phyloP scores from a whole-genome alignment of 2,329 filamentous ascomycete genomes.

The Aspergillus piperis region DNA sequence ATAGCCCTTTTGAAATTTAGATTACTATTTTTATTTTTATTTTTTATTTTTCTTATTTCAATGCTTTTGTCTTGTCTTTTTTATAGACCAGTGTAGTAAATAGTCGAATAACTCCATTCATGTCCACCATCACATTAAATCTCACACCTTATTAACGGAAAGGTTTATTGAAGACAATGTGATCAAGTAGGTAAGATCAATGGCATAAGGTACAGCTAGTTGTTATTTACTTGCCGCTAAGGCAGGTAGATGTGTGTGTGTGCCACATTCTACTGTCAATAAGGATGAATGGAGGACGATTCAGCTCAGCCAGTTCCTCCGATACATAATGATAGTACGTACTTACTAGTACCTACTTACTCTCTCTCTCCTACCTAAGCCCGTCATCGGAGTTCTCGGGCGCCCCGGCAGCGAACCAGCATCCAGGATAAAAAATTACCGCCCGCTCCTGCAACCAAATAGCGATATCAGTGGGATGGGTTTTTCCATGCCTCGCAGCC shows the following conservation, averaged over 20 bases:
- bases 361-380: constrained; percentile 5
- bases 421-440: constrained; percentile 18
- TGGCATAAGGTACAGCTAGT: not conserved
- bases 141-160: not conserved
- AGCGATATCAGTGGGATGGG: not conserved
- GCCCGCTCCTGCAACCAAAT: constrained; percentile 10
- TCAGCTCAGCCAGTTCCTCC: not conserved
- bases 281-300: not conserved
- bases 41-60: no score
- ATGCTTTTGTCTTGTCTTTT: no score
- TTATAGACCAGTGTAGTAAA: not conserved
- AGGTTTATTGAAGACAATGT: not conserved
- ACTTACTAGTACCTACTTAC: not conserved
- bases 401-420: constrained; percentile 18
- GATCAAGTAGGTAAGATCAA: not conserved
- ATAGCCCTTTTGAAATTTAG: not conserved
- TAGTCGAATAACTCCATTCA: not conserved
- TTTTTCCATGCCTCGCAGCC: not conserved
- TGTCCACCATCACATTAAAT: not conserved
- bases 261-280: not conserved
- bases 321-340: not conserved
- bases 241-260: no score
- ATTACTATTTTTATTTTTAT: no score
- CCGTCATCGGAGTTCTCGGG: constrained; percentile 17
- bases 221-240: not conserved